Base-by-base conservation (phyloP, 2,329 filamentous ascomycete genomes). In the Diaporthe longicolla region DNA sequence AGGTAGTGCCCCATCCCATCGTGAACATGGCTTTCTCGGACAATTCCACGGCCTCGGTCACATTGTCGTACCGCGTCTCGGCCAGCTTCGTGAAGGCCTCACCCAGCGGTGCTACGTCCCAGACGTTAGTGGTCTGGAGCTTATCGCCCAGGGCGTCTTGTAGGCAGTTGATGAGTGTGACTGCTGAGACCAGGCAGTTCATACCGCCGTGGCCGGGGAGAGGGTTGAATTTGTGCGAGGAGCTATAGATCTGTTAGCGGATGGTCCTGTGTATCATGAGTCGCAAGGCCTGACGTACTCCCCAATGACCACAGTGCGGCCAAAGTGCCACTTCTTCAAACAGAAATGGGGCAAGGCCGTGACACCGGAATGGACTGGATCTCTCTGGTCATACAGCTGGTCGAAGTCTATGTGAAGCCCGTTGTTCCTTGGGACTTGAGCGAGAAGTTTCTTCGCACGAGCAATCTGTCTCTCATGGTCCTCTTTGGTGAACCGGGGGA, bases 301-400 rank as follows among this genome's bases (percentile, higher is more conserved):
- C 13, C 82, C 82, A 2, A 83, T 73, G 3, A 76, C 76, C 1
- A 82, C 73, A 9, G 83, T 80, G 9, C 81, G 76, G 11, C 77
- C 70, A 65, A 78, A 81, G 69, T 78, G 78, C 82, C 82, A 84
- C 55, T 79, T 80, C 45, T 82, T 77, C 35, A 76, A 82, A 1
- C 82, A 78, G 21, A 79, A 72, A 50, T 84, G 82, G 21, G 81
- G 82, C 2, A 84, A 65, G 0, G 81, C 76, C 3, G 81, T 82
- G 26, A 86, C 75, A 0, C 78, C 80, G 7, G 79, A 79, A 1
- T 77, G 76, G 19, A 70, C 61, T 3, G 45, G 45, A 17, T 54
- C 29, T 26, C 63, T 54, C 45, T 24, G 21, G n/a, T 55, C 24
- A 4, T 75, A 70, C 1, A 78, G 63, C 32, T 76, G 58, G 13